Evolutionary conservation across 768 basidiomycete species (phyloP), one percentile per base, ranked within the genome.

Genomic region (Agrocybe praecox): DNA sequence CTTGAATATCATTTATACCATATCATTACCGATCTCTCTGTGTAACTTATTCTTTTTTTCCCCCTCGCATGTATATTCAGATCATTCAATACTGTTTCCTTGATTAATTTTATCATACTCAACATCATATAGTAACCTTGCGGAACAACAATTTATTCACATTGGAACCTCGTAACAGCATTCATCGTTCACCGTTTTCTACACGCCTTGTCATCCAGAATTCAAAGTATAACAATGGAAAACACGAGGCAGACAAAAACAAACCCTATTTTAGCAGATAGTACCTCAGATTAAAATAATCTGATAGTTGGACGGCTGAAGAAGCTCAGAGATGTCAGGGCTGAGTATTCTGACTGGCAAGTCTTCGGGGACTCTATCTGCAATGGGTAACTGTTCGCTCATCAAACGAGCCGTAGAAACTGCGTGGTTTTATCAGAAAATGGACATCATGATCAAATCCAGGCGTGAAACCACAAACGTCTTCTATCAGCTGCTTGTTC

Each of bases 1-100:
- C 76, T 53, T 78, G 63, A 68, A 21, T 46, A 49, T 43, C 46
- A 32, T 53, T 50, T 24, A 50, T 52, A 57, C 33, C 55, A 46
- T 36, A 55, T 59, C 56, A 47, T 32, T 50, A 18, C 46, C 34
- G 23, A 22, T 24, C 44, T 43, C 55, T 46, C 49, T 42, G 54
- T 47, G 48, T 67, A 68, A 65, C 60, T 65, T 66, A 65, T 67
- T 61, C 44, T 51, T 58, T 53, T 62, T 44, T 49, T 49, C 40
- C 46, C 19, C 52, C 43, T 58, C 34, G 48, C 52, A 46, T 50
- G 42, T 58, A 54, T 55, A 54, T 55, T 48, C 48, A 34, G 55
- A 52, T 49, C 46, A 46, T 53, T 49, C 21, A 8, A 26, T 49
- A 32, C 18, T 23, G 47, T 54, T 51, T 48, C 42, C 32, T 46